phyloP scores from a whole-genome alignment of 1,284 basidiomycete genomes.

The Moesziomyces sp. region DNA sequence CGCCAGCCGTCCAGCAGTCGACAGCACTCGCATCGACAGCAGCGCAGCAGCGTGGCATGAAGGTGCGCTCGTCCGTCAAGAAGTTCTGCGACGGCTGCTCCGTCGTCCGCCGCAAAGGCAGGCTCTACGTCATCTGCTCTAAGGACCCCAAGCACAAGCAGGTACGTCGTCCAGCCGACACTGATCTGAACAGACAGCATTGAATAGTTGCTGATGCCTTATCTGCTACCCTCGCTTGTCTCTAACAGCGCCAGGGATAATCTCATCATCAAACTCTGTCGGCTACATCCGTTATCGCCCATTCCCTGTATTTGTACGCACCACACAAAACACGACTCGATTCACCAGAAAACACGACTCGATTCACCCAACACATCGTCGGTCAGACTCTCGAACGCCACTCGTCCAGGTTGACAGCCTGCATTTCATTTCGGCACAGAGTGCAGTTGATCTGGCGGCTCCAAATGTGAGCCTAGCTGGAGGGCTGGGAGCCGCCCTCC shows the following conservation, averaged over 20 bases:
- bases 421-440: not conserved
- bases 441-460: not conserved
- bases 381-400: not conserved
- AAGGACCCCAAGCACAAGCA: constrained; percentile 98
- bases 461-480: not conserved
- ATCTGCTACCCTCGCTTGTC: not conserved
- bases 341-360: not conserved
- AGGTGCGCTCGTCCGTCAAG: constrained; percentile 94
- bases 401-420: not conserved
- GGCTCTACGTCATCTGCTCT: constrained; percentile 90
- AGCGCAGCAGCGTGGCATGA: constrained; percentile 79
- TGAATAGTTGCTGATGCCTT: not conserved
- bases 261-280: not conserved
- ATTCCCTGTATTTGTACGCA: constrained; percentile 29
- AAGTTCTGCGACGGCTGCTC: constrained; percentile 69
- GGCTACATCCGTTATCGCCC: too few relatives aligned
- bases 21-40: constrained; percentile 8
- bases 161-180: constrained; percentile 72
- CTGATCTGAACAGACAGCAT: not conserved
- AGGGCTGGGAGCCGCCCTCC: not conserved
- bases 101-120: constrained; percentile 77
- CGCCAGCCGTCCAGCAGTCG: constrained; percentile 4
- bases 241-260: constrained; percentile 9
- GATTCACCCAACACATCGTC: not conserved
- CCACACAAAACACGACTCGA: too few relatives aligned